phyloP scores from a whole-genome alignment of 1,284 basidiomycete species.

The Erythrobasidium hasegawianum region DNA sequence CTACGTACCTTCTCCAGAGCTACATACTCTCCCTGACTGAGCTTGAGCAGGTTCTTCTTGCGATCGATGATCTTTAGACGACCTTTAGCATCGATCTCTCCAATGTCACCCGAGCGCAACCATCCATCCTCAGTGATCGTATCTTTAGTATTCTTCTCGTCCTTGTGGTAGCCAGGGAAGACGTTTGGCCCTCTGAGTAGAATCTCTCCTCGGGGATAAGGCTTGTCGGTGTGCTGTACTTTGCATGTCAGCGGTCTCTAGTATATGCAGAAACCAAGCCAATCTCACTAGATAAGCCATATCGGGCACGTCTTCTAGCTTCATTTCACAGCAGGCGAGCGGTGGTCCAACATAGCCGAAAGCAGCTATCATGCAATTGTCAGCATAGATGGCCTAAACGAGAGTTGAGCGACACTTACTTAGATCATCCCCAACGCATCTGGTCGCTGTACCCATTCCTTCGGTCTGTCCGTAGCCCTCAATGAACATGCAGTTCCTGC shows the following conservation, averaged over 20 bases:
- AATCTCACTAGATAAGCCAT: slow-evolving; percentile 40
- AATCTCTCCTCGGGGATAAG: slow-evolving; percentile 82
- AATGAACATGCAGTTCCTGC: slow-evolving; percentile 57
- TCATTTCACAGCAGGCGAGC: slow-evolving; percentile 69
- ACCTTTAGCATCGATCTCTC: slow-evolving; percentile 65
- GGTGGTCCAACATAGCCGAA: slow-evolving; percentile 74
- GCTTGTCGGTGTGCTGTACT: slow-evolving; percentile 71
- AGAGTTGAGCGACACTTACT: not conserved
- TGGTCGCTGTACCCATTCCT: slow-evolving; percentile 31
- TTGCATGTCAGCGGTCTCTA: not conserved
- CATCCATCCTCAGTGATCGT: slow-evolving; percentile 66
- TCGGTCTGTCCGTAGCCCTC: slow-evolving; percentile 58
- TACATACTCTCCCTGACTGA: slow-evolving; percentile 89
- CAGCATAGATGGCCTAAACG: not conserved
- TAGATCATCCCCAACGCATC: slow-evolving; percentile 10
- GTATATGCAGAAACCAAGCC: not conserved
- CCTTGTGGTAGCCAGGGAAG: slow-evolving; percentile 55
- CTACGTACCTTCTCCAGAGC: slow-evolving; percentile 74
- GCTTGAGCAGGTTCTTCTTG: slow-evolving; percentile 97
- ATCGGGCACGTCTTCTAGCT: slow-evolving; percentile 70
- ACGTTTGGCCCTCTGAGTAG: slow-evolving; percentile 39
- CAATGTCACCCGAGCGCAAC: slow-evolving; percentile 57
- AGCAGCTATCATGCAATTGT: not conserved
- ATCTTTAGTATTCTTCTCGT: slow-evolving; percentile 57
- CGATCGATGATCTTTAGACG: slow-evolving; percentile 89